Base-by-base conservation (phyloP, 805 yeast species). In the Wickerhamiella occidentalis region DNA sequence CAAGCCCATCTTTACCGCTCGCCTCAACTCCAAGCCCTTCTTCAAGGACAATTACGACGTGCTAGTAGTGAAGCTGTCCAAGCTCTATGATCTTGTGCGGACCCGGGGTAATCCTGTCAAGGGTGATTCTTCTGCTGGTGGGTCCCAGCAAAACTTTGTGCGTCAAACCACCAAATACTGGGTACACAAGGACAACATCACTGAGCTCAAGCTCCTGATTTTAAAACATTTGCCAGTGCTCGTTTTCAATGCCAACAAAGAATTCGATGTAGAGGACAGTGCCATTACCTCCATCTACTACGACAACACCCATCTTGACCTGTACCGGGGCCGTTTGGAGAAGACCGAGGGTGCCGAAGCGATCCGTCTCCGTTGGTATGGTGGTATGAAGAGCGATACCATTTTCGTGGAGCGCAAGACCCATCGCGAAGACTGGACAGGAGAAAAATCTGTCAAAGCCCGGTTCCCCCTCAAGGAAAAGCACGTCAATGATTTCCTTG, bases 291-390 rank as follows among this genome's bases (percentile, higher is more conserved):
- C 98, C 4, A 92, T 92, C 59, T 92, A 92, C 69, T 92, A 82
- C 61, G 99, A 92, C 67, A 85, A 92, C 65, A 75, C 79, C 57
- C 79, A 81, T 55, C 76, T 92, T 74, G 96, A 92, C 59, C 73
- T 92, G 51, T 92, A 92, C 68, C 83, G 85, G 57, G 98, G 98
- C 30, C 79, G 98, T 67, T 74, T 92, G 60, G 79, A 92, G 64
- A 92, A 92, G 68, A 92, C 86, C 60, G 98, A 92, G 72, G 98
- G 98, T 65, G 98, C 98, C 4, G 98, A 92, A 68, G 97, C 97
- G 19, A 87, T 90, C 56, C 81, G 99, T 69, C 74, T 92, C 63
- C 81, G 98, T 71, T 92, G 99, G 99, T 92, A 92, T 65, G 98
- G 99, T 63, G 96, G 96, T 50, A 92, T 92, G 98, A 74, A 76